Base-by-base conservation (phyloP, 2,329 filamentous ascomycete species). In the Fusarium paranaense region DNA sequence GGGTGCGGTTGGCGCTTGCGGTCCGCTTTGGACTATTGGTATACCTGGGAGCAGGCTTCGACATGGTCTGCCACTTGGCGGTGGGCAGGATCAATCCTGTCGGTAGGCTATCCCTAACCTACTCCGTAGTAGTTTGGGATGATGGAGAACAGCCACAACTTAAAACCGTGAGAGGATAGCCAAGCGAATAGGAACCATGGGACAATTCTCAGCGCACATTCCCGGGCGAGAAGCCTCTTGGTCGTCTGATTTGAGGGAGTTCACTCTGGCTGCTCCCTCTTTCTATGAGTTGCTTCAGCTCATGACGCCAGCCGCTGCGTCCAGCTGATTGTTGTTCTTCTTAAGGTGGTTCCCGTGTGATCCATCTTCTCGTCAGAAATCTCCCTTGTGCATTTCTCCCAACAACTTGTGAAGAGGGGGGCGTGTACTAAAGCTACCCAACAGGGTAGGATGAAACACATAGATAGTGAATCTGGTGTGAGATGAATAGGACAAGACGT, bases 21-120 rank as follows among this genome's bases (percentile, higher is more conserved):
- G 60, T 56, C 67, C 72, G 66, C 62, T 56, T 64, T 74, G 60
- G 50, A 57, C 52, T 60, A 57, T 54, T 20, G 14, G 52, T 30
- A 66, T 64, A 47, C 54, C 40, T 42, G 38, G 54, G 61, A 57
- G 54, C 42, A 57, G 18, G 42, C 40, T 59, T 52, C n/a, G 32
- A 45, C 47, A 30, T 42, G 56, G 18, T 30, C 47, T 62, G 35
- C 38, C 14, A 33, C 27, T 16, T 27, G 37, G 35, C 22, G 32
- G 25, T 54, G 38, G 16, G 30, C 38, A 63, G 32, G 58, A 32
- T 35, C 16, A 13, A 64, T 33, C 8, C 47, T 35, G 32, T 47
- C 33, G 45, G 50, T 38, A 52, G 54, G 30, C 47, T 65, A 56
- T 57, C 47, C 50, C 38, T 33, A 62, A 52, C 5, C 11, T 52